These are phyloP conservation scores for Fusarium circinatum DNA, from an alignment of 2,329 filamentous ascomycete species.

Conservation along the genomic window DNA sequence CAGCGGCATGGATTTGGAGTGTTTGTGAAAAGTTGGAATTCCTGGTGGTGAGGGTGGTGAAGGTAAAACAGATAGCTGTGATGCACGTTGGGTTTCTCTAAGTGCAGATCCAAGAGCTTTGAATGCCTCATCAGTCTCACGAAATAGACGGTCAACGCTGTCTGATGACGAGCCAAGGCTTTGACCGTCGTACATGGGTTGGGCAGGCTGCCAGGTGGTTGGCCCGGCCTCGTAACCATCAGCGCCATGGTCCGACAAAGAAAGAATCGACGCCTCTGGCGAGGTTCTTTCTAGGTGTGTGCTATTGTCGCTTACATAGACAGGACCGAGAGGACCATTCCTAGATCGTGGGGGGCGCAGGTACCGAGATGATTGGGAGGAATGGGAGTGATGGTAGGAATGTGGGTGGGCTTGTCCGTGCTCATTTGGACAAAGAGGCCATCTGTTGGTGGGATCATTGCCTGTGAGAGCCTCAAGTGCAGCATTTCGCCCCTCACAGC, in stretches of 20 bases:
- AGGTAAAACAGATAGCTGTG: slow-evolving; percentile 26
- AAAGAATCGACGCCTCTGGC: slow-evolving; percentile 28
- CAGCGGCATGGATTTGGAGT: slow-evolving; percentile 41
- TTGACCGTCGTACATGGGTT: slow-evolving; percentile 30
- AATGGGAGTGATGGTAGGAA: slow-evolving; percentile 33
- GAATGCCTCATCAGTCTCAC: slow-evolving; percentile 63
- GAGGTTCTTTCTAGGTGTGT: slow-evolving; percentile 8
- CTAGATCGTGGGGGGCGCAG: slow-evolving; percentile 37
- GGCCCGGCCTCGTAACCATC: slow-evolving; percentile 21
- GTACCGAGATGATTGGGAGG: slow-evolving; percentile 22
- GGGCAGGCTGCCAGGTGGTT: slow-evolving; percentile 14
- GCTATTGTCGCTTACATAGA: slow-evolving; percentile 6
- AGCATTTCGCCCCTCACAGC: slow-evolving; percentile 52
- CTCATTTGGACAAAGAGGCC: slow-evolving; percentile 49
- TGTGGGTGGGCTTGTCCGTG: slow-evolving; percentile 34
- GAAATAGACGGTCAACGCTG: slow-evolving; percentile 58
- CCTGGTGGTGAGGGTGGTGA: slow-evolving; percentile 31
- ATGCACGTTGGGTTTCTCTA: slow-evolving; percentile 46
- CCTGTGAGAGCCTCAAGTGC: slow-evolving; percentile 45
- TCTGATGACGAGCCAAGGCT: slow-evolving; percentile 45
- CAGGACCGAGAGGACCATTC: slow-evolving; percentile 23
- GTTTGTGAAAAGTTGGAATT: slow-evolving; percentile 23
- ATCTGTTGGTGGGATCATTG: slow-evolving; percentile 38
- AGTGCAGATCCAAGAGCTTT: slow-evolving; percentile 56
- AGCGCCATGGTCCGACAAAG: slow-evolving; percentile 39